Evolutionary conservation across 495 filamentous ascomycete genomes (phyloP), one percentile per base, ranked within the genome.

Genomic region (Daldinia vernicosa): DNA sequence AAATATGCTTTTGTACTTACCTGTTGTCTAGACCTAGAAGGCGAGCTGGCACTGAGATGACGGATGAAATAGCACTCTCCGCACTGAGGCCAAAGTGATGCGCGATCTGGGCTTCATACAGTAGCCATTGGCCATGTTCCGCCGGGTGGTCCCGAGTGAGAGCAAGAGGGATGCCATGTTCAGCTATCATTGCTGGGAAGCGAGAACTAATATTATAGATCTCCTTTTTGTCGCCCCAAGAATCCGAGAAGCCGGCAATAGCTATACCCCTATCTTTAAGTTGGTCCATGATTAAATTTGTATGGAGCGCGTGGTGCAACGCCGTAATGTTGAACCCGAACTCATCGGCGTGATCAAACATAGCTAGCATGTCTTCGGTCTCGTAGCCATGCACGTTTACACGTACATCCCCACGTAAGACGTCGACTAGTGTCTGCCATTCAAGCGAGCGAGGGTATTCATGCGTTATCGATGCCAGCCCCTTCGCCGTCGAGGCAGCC

Each of bases 331-430:
- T 70, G 66, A 86, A 85, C 6, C 79, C 78, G 69, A 87, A 87
- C 63, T 87, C 85, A 56, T 85, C 81, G 22, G 78, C 82, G 72
- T 84, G 81, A 26, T 76, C 72, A 2, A 87, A 76, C 77, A 88
- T 84, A 30, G 81, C 80, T 63, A 86, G 77, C 2, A 86, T 77
- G 63, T 88, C 85, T 40, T 84, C 79, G 0, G 82, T 77, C 55
- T 83, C 81, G 73, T 88, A 88, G 66, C 85, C 85, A 67, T 88
- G 85, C 15, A 84, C 81, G 57, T 88, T 85, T 45, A 87, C 74
- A 7, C 77, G 76, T n/a, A 87, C 76, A 56, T 85, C 77, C 0
- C 84, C 85, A 15, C 84, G 74, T 60, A 87, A 54, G 43, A 88
- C 80, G 3, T 83, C 85, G 22, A 84, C 79, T 2, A 80, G 74